Evolutionary conservation across 352 stramenopile genomes (phyloP).

Genomic region (Globisporangium spiculum): DNA sequence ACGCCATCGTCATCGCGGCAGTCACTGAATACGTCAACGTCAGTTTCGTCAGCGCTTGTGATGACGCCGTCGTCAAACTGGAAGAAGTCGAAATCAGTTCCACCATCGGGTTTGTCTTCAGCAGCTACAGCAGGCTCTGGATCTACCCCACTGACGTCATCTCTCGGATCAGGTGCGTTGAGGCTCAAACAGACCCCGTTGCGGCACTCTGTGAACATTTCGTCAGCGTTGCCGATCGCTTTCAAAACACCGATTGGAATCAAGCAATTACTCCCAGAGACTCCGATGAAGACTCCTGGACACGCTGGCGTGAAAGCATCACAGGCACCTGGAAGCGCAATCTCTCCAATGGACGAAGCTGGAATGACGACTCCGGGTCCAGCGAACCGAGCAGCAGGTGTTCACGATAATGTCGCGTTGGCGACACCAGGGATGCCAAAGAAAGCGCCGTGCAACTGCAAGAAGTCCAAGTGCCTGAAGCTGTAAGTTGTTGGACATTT

Average conservation of each 20-base stretch:
- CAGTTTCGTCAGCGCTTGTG: slow-evolving; percentile 12
- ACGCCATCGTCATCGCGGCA: slow-evolving; percentile 1
- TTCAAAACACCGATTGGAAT: neutral
- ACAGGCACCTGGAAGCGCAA: neutral
- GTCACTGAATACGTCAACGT: slow-evolving; percentile 22
- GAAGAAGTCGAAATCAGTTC: slow-evolving; percentile 19
- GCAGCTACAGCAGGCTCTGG: neutral
- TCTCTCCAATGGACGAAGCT: neutral
- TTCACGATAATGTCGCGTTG: slow-evolving; percentile 6
- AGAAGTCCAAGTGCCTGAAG: slow-evolving; percentile 98
- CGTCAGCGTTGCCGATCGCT: neutral
- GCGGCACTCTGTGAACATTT: slow-evolving; percentile 7
- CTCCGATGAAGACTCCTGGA: slow-evolving; percentile 5
- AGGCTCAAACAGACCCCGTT: neutral
- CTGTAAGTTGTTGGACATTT: slow-evolving; percentile 45
- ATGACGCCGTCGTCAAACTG: slow-evolving; percentile 20
- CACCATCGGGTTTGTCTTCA: slow-evolving; percentile 14
- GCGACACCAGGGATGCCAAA: slow-evolving; percentile 24
- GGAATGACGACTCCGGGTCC: slow-evolving; percentile 21
- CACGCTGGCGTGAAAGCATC: neutral
- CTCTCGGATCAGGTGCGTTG: neutral
- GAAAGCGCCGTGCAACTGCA: slow-evolving; percentile 93
- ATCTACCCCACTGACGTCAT: neutral
- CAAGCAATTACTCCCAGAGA: slow-evolving; percentile 5
- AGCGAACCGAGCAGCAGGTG: slow-evolving; percentile 17